phyloP scores from a whole-genome alignment of 2,329 filamentous ascomycete species.

The Chalaropsis thielavioides region DNA sequence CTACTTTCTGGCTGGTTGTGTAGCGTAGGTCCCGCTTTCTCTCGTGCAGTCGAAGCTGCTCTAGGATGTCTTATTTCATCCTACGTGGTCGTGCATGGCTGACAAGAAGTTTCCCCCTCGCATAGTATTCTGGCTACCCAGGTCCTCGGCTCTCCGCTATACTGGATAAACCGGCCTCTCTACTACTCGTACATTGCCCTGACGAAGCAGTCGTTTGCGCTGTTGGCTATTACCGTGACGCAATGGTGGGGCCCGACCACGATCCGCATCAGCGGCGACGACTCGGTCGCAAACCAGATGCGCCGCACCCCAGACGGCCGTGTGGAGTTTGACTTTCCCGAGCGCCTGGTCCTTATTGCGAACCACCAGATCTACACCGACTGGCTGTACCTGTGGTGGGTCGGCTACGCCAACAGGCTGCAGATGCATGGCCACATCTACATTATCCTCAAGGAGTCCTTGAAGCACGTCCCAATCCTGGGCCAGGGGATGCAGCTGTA shows the following conservation, averaged over 20 bases:
- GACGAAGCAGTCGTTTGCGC: constrained; percentile 71
- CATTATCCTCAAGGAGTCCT: constrained; percentile 78
- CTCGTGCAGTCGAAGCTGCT: background rate
- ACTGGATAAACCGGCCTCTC: constrained; percentile 58
- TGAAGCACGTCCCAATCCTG: constrained; percentile 67
- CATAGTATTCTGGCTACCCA: constrained; percentile 54
- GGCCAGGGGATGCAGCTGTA: constrained; percentile 75
- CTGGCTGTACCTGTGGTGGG: constrained; percentile 90
- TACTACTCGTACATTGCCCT: constrained; percentile 80
- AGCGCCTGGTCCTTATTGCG: constrained; percentile 68
- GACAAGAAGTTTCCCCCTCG: background rate
- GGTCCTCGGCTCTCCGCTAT: constrained; percentile 60
- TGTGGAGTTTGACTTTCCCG: constrained; percentile 65
- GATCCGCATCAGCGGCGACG: constrained; percentile 71
- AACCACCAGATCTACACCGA: constrained; percentile 90
- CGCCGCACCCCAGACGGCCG: constrained; percentile 54
- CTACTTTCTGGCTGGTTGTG: constrained; percentile 37
- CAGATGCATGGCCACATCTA: constrained; percentile 74
- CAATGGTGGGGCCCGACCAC: constrained; percentile 78
- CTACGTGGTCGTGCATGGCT: background rate
- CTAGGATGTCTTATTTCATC: background rate
- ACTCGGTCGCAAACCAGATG: constrained; percentile 62
- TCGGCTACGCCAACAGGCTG: constrained; percentile 63
- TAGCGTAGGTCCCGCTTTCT: constrained; percentile 30
- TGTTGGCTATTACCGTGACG: constrained; percentile 65